A percentile compares a stretch with the other conserved stretches of the same genome.
These are phyloP conservation scores for Claviceps humidiphila DNA, from an alignment of 2,329 filamentous ascomycete genomes.

Conservation along the genomic window DNA sequence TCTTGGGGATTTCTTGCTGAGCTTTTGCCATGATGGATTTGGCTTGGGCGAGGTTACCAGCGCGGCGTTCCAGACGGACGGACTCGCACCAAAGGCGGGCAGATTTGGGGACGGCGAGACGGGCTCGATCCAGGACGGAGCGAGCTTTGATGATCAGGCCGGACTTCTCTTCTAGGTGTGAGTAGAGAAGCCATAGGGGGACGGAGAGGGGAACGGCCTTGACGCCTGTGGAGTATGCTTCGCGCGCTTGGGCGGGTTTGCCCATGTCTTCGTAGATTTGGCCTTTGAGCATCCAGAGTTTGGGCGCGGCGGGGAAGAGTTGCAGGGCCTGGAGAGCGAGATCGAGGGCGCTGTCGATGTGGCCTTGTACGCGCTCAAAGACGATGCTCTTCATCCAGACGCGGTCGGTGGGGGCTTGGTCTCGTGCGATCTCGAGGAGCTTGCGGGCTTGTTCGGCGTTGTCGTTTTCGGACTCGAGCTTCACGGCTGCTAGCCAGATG, in stretches of 20 bases:
- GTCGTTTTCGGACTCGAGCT: conserved; percentile 83
- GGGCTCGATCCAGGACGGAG: conserved; percentile 81
- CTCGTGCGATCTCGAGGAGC: conserved; percentile 68
- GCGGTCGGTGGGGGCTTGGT: conserved; percentile 84
- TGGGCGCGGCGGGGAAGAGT: conserved; percentile 71
- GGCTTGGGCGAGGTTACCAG: conserved; percentile 70
- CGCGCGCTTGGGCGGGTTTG: conserved; percentile 71
- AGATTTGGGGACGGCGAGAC: conserved; percentile 75
- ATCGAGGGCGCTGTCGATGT: conserved; percentile 69
- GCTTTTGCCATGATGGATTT: conserved; percentile 89
- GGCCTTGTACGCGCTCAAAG: conserved; percentile 76
- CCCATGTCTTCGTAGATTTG: conserved; percentile 84
- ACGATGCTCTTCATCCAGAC: conserved; percentile 96
- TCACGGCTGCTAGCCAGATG: conserved; percentile 93
- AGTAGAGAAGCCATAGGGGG: conserved; percentile 78
- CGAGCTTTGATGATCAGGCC: conserved; percentile 83
- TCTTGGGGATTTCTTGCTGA: conserved; percentile 79
- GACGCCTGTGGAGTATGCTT: conserved; percentile 80
- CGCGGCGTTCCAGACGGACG: conserved; percentile 82
- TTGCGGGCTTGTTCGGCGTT: conserved; percentile 71
- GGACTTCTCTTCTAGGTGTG: conserved; percentile 72
- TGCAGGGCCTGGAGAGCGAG: conserved; percentile 78
- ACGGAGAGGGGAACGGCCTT: conserved; percentile 76
- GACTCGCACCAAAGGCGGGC: conserved; percentile 83
- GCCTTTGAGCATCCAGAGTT: conserved; percentile 98